Percentiles rank a stretch among this genome's conserved stretches.
Evolutionary conservation across 768 basidiomycete species (phyloP).

Genomic region (Boletus rubroflammeus): DNA sequence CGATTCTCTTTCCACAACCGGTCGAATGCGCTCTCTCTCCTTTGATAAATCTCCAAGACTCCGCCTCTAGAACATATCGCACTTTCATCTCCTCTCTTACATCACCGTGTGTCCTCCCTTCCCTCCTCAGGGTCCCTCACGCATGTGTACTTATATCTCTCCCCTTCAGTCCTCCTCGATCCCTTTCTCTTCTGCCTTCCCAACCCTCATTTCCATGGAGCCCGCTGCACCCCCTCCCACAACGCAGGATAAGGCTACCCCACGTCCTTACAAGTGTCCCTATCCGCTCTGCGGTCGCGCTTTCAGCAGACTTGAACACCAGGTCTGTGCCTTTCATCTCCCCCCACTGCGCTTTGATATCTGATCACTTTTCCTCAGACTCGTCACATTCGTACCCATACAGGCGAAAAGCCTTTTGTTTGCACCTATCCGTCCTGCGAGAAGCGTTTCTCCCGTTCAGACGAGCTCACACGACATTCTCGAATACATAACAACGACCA

Average conservation of each 20-base stretch:
- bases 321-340: conserved; percentile 48
- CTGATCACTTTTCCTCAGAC: conserved; percentile 52
- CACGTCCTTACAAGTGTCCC: conserved; percentile 95
- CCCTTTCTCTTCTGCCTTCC: conserved; percentile 12
- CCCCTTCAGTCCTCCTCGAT: conserved; percentile 17
- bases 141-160: conserved; percentile 31
- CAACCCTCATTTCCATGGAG: conserved; percentile 24
- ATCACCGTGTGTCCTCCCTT: conserved; percentile 21
- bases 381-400: conserved; percentile 96
- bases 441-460: conserved; percentile 96
- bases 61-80: conserved; percentile 20
- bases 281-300: conserved; percentile 89
- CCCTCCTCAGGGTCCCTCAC: conserved; percentile 11
- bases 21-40: conserved; percentile 8
- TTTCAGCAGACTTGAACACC: conserved; percentile 94
- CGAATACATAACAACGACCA: conserved; percentile 82
- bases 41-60: conserved; percentile 21
- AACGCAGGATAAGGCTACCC: conserved; percentile 38
- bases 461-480: conserved; percentile 95
- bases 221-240: conserved; percentile 3
- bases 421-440: conserved; percentile 94
- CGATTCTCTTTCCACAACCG: conserved; percentile 23
- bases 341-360: conserved; percentile 13
- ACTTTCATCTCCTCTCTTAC: conserved; percentile 8
- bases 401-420: conserved; percentile 94